Evolutionary conservation across 306 rosid species (phyloP).

Genomic region (Biancaea sappan): DNA sequence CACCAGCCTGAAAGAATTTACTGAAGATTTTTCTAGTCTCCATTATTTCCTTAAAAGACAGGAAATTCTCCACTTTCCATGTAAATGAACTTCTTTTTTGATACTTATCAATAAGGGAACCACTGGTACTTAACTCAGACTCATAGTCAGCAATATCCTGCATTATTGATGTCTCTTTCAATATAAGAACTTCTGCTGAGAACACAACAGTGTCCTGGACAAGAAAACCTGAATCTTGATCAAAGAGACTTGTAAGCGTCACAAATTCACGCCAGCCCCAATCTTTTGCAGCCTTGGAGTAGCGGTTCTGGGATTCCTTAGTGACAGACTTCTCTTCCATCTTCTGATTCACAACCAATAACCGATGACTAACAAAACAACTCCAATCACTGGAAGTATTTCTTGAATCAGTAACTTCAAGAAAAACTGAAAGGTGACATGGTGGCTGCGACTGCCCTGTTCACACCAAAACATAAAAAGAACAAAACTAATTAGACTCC

Average conservation of each 20-base stretch:
- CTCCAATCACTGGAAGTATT: slow-evolving; percentile 98
- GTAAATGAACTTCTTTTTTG: slow-evolving; percentile 84
- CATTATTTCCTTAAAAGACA: slow-evolving; percentile 97
- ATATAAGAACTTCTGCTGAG: slow-evolving; percentile 97
- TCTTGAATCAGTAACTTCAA: slow-evolving; percentile 98
- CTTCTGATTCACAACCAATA: slow-evolving; percentile 93
- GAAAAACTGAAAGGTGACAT: slow-evolving; percentile 98
- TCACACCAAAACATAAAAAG: slow-evolving; percentile 47
- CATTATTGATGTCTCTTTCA: slow-evolving; percentile 89
- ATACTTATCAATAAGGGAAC: slow-evolving; percentile 54
- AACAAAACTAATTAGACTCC: slow-evolving; percentile 46
- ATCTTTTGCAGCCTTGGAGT: slow-evolving; percentile 99
- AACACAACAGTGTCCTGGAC: slow-evolving; percentile 92
- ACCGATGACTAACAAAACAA: slow-evolving; percentile 97
- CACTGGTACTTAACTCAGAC: slow-evolving; percentile 49
- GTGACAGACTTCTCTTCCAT: slow-evolving; percentile 94
- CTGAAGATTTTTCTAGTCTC: slow-evolving; percentile 98
- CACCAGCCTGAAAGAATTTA: slow-evolving; percentile 99
- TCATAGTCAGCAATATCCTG: slow-evolving; percentile 80
- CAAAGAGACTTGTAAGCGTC: slow-evolving; percentile 97
- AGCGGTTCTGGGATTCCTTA: slow-evolving; percentile 98
- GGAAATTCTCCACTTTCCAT: slow-evolving; percentile 99
- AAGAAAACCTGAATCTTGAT: slow-evolving; percentile 99
- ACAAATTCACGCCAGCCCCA: slow-evolving; percentile 99
- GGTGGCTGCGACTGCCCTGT: slow-evolving; percentile 99